Base-by-base conservation (phyloP, 2,329 filamentous ascomycete genomes). In the Tolypocladium tundrense region DNA sequence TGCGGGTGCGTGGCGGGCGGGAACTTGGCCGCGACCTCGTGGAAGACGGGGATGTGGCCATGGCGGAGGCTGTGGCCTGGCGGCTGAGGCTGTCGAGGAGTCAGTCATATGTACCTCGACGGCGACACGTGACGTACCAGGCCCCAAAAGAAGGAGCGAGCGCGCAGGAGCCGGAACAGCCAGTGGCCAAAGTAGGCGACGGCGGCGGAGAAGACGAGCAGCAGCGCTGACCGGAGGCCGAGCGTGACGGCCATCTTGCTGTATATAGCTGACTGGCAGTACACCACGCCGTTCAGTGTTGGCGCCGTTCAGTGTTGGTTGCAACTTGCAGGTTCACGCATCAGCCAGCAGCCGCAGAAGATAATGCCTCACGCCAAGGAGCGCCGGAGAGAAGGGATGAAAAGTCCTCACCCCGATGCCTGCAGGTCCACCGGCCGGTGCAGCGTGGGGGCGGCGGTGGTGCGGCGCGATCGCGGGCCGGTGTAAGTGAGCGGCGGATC, bases 1-100 rank as follows among this genome's bases (percentile, higher is more conserved):
- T 67, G 64, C 11, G 63, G 65, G 51, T 66, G 64, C 8, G 53
- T 60, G 56, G 63, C 62, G n/a, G 58, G 61, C 24, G 63, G 64
- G 8, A 64, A 52, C 19, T 54, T 54, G 53, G 16, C 53, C 2
- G 53, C 53, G 7, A 54, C 53, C 24, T 54, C 53, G 24, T 42
- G 53, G 53, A 54, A 54, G 37, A 54, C 21, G 21, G 40, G 21
- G 19, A 54, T 39, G 14, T 54, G 53, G 37, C 53, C 53, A 54
- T 54, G 40, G 39, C 53, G 53, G 16, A 54, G 40, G n/a, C 37
- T 54, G 39, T 54, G 53, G 21, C 42, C 42, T 2, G 53, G 53
- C 53, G 53, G 53, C 21, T 54, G 53, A 42, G 53, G 53, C 53
- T 54, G 39, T 9, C 14, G 9, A 21, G 14, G n/a, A 16, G 53